Percentiles rank a stretch among this genome's conserved stretches.
phyloP scores from a whole-genome alignment of 768 basidiomycete species.

The Serendipita sp. region DNA sequence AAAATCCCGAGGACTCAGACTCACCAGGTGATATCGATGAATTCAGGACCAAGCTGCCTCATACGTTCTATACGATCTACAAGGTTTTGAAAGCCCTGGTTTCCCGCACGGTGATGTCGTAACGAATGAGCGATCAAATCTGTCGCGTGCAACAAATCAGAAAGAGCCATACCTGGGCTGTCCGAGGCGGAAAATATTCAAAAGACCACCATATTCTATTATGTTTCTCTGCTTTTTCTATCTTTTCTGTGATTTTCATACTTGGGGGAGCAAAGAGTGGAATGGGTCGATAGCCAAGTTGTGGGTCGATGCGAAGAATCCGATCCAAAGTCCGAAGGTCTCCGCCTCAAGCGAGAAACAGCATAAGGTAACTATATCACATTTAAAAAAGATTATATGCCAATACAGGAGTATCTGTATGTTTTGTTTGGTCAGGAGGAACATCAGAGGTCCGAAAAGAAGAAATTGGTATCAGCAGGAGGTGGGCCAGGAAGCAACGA shows the following conservation, averaged over 20 bases:
- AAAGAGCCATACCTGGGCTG: slow-evolving; percentile 58
- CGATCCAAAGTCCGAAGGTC: background rate
- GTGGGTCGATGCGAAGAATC: background rate
- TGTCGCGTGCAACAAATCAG: background rate
- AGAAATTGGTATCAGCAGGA: slow-evolving; percentile 67
- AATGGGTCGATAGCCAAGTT: background rate
- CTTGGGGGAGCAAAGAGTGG: slow-evolving; percentile 6
- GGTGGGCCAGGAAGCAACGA: slow-evolving; percentile 63
- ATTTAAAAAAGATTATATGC: background rate
- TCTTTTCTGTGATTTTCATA: slow-evolving; percentile 96
- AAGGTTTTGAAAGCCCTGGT: slow-evolving; percentile 82
- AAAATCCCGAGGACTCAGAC: slow-evolving; percentile 13
- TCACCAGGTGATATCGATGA: slow-evolving; percentile 94
- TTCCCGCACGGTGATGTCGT: slow-evolving; percentile 10
- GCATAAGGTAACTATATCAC: background rate
- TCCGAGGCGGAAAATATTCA: slow-evolving; percentile 94
- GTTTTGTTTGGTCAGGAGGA: background rate
- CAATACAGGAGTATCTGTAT: background rate
- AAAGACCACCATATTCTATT: slow-evolving; percentile 95
- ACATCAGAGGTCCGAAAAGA: slow-evolving; percentile 48
- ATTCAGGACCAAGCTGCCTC: slow-evolving; percentile 88
- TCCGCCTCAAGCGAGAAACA: background rate
- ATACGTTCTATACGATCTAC: slow-evolving; percentile 98
- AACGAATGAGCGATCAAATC: background rate
- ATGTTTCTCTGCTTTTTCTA: slow-evolving; percentile 69